Base-by-base conservation (phyloP, 2,329 filamentous ascomycete species). In the Fusarium pininemorale region DNA sequence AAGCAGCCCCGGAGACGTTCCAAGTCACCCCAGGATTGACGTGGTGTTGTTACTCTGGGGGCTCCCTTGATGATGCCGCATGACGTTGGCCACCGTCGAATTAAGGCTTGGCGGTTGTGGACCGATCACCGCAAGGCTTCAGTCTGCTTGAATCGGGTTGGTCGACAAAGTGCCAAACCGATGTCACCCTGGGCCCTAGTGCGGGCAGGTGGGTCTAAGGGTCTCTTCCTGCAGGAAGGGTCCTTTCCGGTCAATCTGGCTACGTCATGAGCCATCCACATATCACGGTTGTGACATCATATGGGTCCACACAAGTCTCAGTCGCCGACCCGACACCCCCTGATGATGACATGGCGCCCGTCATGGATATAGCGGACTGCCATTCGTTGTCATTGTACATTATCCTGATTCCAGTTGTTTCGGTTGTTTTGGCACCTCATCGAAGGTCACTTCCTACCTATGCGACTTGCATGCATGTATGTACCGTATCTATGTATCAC, bases 171-270 rank as follows among this genome's bases (percentile, higher is more conserved):
- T 28, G 41, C 51, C 58, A 70, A 59, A 56, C 57, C 69, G 64
- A 75, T 67, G 66, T 63, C 47, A 56, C 55, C 47, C 51, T 44
- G 45, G 60, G 44, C 26, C 41, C 26, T 44, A 60, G 67, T 50
- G 75, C 59, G 63, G 66, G 45, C 28, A 48, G 41, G 77, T 78
- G 79, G 79, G 69, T 54, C 74, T 61, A 63, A 80, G 79, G 79
- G 79, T 80, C 80, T 70, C 78, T 75, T 73, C 58, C 61, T 74
- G 72, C 72, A 74, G 68, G 59, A 72, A 80, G 79, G 79, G 79
- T 80, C 80, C 77, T 81, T 56, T 58, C 24, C 24, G n/a, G 44
- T 35, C 24, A 28, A 28, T 26, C 22, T 20, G 14, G 18, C 69
- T 63, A 74, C 72, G 72, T 74, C 72, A 74, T 60, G 47, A 51